Conservation (phyloP, 495 filamentous ascomycete species). For the Jackrogersella multiformis region DNA sequence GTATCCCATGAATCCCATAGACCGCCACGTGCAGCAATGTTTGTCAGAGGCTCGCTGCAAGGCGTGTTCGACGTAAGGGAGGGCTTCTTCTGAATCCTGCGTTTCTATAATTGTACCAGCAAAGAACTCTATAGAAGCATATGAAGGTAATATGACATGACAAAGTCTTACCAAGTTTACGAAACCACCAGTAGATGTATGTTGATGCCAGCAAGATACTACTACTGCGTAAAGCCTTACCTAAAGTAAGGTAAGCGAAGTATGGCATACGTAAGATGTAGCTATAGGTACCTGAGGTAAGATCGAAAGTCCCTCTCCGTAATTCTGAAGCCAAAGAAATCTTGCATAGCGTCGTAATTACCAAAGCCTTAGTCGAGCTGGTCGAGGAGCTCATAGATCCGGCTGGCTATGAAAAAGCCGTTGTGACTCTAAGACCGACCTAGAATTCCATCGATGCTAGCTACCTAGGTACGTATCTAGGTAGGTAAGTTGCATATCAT, state of each 20-base stretch:
- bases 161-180: background rate
- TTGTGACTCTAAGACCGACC: slow-evolving; percentile 30
- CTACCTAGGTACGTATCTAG: too few species aligned
- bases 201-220: slow-evolving; percentile 26
- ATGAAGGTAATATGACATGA: background rate
- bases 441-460: slow-evolving; percentile 21
- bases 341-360: slow-evolving; percentile 15
- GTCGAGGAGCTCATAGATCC: slow-evolving; percentile 36
- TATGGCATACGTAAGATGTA: slow-evolving; percentile 8
- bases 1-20: background rate
- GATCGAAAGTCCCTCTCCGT: slow-evolving; percentile 3
- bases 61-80: background rate
- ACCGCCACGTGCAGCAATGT: background rate
- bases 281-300: too few species aligned
- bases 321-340: slow-evolving; percentile 2
- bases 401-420: slow-evolving; percentile 20
- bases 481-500: too few species aligned
- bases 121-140: slow-evolving; percentile 15
- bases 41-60: slow-evolving; percentile 2
- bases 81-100: slow-evolving; percentile 12
- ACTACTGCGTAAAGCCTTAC: background rate
- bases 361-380: background rate
- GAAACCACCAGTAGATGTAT: background rate
- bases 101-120: background rate
- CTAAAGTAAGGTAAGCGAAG: slow-evolving; percentile 13